These are phyloP conservation scores for Combretum micranthum DNA, from an alignment of 345 rosid genomes.

Conservation along the genomic window DNA sequence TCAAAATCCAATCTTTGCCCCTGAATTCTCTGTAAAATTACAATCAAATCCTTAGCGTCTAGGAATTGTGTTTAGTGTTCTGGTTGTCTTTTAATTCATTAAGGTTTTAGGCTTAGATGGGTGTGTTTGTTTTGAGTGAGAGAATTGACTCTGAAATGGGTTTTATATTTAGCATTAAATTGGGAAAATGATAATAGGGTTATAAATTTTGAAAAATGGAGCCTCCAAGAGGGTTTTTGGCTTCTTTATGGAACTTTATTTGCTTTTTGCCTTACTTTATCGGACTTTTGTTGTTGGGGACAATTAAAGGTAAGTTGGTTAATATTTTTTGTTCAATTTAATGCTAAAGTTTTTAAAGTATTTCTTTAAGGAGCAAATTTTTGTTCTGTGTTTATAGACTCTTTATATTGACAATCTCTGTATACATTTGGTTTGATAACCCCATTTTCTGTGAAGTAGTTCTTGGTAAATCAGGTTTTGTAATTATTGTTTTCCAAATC, in stretches of 20 bases:
- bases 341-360: neutral
- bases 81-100: neutral
- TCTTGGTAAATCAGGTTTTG: too few relatives aligned
- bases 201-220: conserved; percentile 38
- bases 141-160: conserved; percentile 16
- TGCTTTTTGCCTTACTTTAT: conserved; percentile 77
- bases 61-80: neutral
- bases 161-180: conserved; percentile 17
- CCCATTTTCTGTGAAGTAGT: too few relatives aligned
- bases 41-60: neutral
- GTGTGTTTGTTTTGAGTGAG: conserved; percentile 2
- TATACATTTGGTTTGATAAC: too few relatives aligned
- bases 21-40: too few relatives aligned
- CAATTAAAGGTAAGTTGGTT: conserved; percentile 48
- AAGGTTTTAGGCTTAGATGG: conserved; percentile 9
- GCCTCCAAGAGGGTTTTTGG: conserved; percentile 64
- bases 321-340: conserved; percentile 7
- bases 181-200: conserved; percentile 15
- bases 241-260: conserved; percentile 62
- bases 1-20: neutral
- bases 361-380: neutral
- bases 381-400: neutral
- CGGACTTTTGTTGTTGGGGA: conserved; percentile 71
- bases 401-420: too few relatives aligned
- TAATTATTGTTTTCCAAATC: too few relatives aligned